These are phyloP conservation scores for Chlorophyllum brunneum DNA, from an alignment of 768 basidiomycete species.

Conservation along the genomic window DNA sequence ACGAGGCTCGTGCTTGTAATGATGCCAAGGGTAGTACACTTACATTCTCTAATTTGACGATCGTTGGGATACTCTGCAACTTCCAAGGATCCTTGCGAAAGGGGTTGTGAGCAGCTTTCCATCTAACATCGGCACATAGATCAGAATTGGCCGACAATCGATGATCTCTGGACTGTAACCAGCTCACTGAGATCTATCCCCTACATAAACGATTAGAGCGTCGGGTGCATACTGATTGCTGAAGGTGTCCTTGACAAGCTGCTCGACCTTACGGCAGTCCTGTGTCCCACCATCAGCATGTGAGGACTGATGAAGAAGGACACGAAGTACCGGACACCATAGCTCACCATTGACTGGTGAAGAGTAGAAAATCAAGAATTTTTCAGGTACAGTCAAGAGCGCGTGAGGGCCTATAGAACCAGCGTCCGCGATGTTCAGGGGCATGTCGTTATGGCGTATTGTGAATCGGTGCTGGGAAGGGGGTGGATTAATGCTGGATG, in stretches of 20 bases:
- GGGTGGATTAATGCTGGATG: neutral
- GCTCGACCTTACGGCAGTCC: conserved; percentile 69
- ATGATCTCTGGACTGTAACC: neutral
- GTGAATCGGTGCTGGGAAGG: conserved; percentile 14
- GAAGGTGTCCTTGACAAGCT: conserved; percentile 50
- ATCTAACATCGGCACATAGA: conserved; percentile 38
- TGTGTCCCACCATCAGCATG: conserved; percentile 13
- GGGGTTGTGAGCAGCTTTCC: conserved; percentile 56
- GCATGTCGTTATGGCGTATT: conserved; percentile 35
- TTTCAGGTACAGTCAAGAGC: conserved; percentile 39
- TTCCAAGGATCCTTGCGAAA: conserved; percentile 66
- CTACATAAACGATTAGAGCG: conserved; percentile 66
- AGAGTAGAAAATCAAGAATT: conserved; percentile 67
- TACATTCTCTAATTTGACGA: conserved; percentile 59
- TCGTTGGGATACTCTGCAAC: conserved; percentile 58
- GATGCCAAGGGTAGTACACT: conserved; percentile 20
- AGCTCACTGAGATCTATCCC: conserved; percentile 58
- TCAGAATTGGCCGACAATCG: neutral
- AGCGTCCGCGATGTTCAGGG: conserved; percentile 37
- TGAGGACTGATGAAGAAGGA: neutral
- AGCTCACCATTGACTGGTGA: conserved; percentile 56
- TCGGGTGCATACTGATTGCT: conserved; percentile 37
- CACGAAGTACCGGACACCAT: conserved; percentile 64
- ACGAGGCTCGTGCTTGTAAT: neutral
- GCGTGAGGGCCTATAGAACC: conserved; percentile 30